Evolutionary conservation across 768 basidiomycete genomes (phyloP).

Genomic region (Agaricus bisporus): DNA sequence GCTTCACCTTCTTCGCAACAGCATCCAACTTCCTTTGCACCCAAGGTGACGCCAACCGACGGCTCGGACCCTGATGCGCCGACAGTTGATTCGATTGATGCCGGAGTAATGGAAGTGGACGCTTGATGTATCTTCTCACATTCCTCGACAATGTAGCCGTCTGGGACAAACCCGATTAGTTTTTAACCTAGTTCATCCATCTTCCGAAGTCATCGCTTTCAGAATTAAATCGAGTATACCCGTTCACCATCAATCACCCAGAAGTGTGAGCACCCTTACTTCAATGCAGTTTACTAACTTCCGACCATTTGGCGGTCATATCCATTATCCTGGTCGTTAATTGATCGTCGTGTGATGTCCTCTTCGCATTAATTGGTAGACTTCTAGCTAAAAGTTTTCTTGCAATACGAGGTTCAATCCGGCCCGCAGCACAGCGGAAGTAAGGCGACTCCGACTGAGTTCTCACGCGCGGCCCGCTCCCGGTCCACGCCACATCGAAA

Average conservation of each 20-base stretch:
- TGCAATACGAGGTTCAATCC: too few relatives aligned
- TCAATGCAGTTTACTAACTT: too few relatives aligned
- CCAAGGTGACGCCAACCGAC: neutral
- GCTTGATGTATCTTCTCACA: neutral
- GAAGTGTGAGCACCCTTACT: too few relatives aligned
- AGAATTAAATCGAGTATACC: neutral
- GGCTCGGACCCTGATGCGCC: slow-evolving; percentile 6
- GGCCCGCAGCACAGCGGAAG: too few relatives aligned
- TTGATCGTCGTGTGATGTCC: neutral
- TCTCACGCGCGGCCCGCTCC: too few relatives aligned
- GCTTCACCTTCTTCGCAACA: neutral
- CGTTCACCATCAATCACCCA: neutral
- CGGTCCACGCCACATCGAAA: neutral
- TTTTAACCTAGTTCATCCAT: neutral
- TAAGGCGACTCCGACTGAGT: too few relatives aligned
- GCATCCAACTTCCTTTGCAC: neutral
- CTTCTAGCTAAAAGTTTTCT: too few relatives aligned
- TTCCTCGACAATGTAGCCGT: neutral
- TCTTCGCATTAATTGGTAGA: too few relatives aligned
- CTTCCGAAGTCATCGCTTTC: neutral
- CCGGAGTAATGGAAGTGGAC: slow-evolving; percentile 8
- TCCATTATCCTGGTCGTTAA: neutral
- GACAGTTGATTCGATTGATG: slow-evolving; percentile 8
- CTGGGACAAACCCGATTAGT: neutral
- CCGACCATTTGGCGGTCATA: neutral